phyloP scores from a whole-genome alignment of 768 basidiomycete species.

The Dentipellis sp. region DNA sequence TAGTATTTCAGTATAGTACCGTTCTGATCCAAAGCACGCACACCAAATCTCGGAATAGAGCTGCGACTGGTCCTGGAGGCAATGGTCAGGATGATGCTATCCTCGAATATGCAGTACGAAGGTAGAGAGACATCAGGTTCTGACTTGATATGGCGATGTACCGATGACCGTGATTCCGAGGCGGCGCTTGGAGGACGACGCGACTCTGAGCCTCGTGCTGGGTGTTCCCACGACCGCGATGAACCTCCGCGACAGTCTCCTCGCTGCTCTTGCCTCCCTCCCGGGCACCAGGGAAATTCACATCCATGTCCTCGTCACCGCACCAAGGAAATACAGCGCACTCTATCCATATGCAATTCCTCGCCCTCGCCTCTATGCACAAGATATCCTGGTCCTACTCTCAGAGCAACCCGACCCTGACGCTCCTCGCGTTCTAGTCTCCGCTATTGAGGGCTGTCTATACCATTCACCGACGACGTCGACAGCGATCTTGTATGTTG shows the following conservation, averaged over 20 bases:
- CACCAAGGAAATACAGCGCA: conserved; percentile 53
- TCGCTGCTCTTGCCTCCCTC: conserved; percentile 42
- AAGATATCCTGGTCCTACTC: conserved; percentile 71
- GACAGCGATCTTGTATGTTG: conserved; percentile 75
- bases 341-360: conserved; percentile 72
- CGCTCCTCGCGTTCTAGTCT: conserved; percentile 52
- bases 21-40: too few species aligned
- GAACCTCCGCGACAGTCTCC: conserved; percentile 53
- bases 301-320: conserved; percentile 63
- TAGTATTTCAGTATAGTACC: too few species aligned
- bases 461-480: conserved; percentile 66
- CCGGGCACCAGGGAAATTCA: conserved; percentile 68
- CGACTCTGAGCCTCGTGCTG: not conserved
- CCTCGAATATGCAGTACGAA: too few species aligned
- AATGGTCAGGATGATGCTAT: too few species aligned
- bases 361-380: conserved; percentile 55
- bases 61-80: too few species aligned
- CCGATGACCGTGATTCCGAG: too few species aligned
- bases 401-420: conserved; percentile 48
- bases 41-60: too few species aligned
- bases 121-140: too few species aligned
- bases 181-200: too few species aligned
- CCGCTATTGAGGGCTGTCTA: conserved; percentile 70
- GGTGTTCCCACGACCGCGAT: conserved; percentile 14
- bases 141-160: too few species aligned